Evolutionary conservation across 2,329 filamentous ascomycete genomes (phyloP).

Genomic region (Tolypocladium amazonense): DNA sequence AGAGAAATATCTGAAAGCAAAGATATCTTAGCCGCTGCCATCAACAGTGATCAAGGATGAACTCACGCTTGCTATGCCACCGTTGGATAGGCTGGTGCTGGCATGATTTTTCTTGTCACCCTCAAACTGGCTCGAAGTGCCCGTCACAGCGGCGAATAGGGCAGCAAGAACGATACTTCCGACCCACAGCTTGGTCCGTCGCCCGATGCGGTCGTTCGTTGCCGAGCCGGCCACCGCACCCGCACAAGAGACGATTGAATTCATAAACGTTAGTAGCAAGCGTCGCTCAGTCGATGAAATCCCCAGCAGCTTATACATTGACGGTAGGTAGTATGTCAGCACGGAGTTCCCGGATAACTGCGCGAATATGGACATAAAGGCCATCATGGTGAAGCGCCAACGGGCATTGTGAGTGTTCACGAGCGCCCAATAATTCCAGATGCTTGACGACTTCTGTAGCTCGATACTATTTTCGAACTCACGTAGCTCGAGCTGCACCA

Average conservation of each 20-base stretch:
- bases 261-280: constrained; percentile 31
- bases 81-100: constrained; percentile 24
- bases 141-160: constrained; percentile 36
- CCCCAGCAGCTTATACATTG: constrained; percentile 38
- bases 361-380: constrained; percentile 41
- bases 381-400: constrained; percentile 39
- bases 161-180: constrained; percentile 34
- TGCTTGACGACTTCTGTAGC: constrained; percentile 29
- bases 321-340: constrained; percentile 43
- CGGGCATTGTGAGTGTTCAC: constrained; percentile 35
- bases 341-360: constrained; percentile 42
- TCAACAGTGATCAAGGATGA: constrained; percentile 1
- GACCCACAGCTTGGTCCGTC: constrained; percentile 36
- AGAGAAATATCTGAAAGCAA: constrained; percentile 34
- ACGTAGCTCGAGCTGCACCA: constrained; percentile 27
- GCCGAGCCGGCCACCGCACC: constrained; percentile 24
- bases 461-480: constrained; percentile 28
- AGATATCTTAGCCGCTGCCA: background rate
- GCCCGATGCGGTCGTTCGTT: constrained; percentile 17
- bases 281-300: constrained; percentile 41
- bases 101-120: constrained; percentile 18
- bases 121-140: constrained; percentile 29
- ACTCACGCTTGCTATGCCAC: constrained; percentile 34
- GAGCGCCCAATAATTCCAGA: constrained; percentile 42
- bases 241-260: constrained; percentile 26